These are phyloP conservation scores for Penicillium sclerotigenum DNA, from an alignment of 2,329 filamentous ascomycete species.

Conservation along the genomic window DNA sequence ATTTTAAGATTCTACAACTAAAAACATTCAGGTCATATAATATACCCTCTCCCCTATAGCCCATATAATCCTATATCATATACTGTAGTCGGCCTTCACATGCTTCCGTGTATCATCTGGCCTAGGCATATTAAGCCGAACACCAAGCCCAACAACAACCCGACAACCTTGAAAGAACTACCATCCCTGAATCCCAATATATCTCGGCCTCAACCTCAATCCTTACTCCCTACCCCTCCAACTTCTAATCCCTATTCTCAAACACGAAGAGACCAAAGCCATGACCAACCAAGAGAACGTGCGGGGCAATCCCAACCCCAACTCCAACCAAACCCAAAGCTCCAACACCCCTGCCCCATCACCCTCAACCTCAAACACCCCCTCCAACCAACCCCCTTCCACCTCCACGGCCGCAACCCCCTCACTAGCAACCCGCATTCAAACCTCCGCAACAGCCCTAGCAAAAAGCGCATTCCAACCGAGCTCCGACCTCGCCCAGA, in stretches of 20 bases:
- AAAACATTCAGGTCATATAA: background rate
- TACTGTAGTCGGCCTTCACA: background rate
- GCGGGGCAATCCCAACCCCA: conserved; percentile 4
- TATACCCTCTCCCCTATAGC: background rate
- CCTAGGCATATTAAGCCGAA: conserved; percentile 1
- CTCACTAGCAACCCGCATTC: conserved; percentile 29
- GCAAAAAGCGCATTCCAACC: conserved; percentile 29
- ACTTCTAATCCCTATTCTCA: background rate
- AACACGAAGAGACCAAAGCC: background rate
- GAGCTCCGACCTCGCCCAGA: conserved; percentile 16
- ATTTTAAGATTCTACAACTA: background rate
- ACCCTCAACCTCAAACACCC: background rate
- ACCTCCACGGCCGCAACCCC: background rate
- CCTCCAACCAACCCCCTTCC: background rate
- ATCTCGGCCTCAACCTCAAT: background rate
- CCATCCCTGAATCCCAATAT: background rate
- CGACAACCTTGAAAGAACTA: background rate
- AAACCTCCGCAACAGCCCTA: conserved; percentile 37
- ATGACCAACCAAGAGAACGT: conserved; percentile 4
- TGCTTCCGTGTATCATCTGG: background rate
- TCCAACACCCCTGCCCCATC: background rate
- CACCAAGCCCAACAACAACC: background rate
- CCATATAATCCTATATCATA: background rate
- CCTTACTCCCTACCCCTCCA: background rate
- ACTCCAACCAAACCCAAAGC: background rate